Evolutionary conservation across 2,329 filamentous ascomycete species (phyloP).

Genomic region (Monosporascus sp.): DNA sequence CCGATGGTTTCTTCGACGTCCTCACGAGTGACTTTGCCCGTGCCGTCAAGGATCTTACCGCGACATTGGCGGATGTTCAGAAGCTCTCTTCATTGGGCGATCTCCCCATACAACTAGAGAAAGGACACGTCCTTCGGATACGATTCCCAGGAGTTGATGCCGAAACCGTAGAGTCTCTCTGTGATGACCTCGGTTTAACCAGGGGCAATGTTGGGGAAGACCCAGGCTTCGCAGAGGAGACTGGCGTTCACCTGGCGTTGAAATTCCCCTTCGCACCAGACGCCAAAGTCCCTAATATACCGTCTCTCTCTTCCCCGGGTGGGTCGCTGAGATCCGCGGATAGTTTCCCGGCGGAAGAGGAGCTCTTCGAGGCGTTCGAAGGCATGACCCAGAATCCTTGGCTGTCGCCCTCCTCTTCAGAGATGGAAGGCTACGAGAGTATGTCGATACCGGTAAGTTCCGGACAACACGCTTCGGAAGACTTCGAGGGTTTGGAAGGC

Average conservation of each 20-base stretch:
- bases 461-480: conserved; percentile 38
- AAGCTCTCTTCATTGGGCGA: conserved; percentile 73
- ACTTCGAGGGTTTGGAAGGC: conserved; percentile 51
- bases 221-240: conserved; percentile 59
- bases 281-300: conserved; percentile 14
- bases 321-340: conserved; percentile 40
- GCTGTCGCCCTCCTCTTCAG: conserved; percentile 39
- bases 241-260: conserved; percentile 68
- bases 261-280: conserved; percentile 80
- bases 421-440: conserved; percentile 41
- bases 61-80: conserved; percentile 75
- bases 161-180: conserved; percentile 73
- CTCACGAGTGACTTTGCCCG: conserved; percentile 85
- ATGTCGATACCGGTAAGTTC: conserved; percentile 43
- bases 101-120: conserved; percentile 70
- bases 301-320: conserved; percentile 39
- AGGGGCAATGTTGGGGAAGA: conserved; percentile 78
- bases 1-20: conserved; percentile 76
- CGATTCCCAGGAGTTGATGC: conserved; percentile 89
- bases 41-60: conserved; percentile 75
- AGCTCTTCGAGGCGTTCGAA: conserved; percentile 30
- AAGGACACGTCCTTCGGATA: conserved; percentile 63
- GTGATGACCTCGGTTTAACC: conserved; percentile 79
- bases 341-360: conserved; percentile 27
- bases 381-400: conserved; percentile 43